phyloP scores from a whole-genome alignment of 306 rosid genomes.

The Rubus idaeus region DNA sequence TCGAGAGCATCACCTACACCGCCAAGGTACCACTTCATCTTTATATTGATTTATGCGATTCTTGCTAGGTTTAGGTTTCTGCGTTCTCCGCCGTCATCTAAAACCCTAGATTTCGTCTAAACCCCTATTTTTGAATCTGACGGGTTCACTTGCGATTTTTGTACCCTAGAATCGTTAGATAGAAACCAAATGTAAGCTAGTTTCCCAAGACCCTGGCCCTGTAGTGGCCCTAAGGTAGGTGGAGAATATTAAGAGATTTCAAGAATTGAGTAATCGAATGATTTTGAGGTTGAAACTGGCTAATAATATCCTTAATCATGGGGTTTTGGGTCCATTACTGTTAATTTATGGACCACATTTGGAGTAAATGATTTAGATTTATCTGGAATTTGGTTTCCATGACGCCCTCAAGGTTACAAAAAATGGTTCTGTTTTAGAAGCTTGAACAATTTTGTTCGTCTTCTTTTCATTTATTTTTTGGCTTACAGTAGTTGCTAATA shows the following conservation, averaged over 20 bases:
- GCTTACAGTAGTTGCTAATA: constrained; percentile 24
- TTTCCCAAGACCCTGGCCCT: too few species aligned
- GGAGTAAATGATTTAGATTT: not conserved
- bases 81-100: not conserved
- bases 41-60: not conserved
- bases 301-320: not conserved
- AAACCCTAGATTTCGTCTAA: constrained; percentile 16
- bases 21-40: constrained; percentile 60
- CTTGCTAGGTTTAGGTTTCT: not conserved
- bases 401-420: too few species aligned
- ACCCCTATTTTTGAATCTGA: constrained; percentile 11
- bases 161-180: not conserved
- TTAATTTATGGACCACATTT: not conserved
- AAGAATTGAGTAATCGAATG: not conserved
- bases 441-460: not conserved
- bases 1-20: constrained; percentile 95
- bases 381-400: not conserved
- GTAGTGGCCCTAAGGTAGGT: not conserved
- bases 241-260: not conserved
- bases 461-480: constrained; percentile 7
- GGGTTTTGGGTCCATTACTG: not conserved
- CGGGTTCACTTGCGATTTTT: not conserved
- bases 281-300: not conserved
- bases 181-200: not conserved
- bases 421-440: not conserved